A percentile compares a stretch with the other conserved stretches of the same genome.
Evolutionary conservation across 2,329 filamentous ascomycete species (phyloP).

Genomic region (Fonsecaea pedrosoi): DNA sequence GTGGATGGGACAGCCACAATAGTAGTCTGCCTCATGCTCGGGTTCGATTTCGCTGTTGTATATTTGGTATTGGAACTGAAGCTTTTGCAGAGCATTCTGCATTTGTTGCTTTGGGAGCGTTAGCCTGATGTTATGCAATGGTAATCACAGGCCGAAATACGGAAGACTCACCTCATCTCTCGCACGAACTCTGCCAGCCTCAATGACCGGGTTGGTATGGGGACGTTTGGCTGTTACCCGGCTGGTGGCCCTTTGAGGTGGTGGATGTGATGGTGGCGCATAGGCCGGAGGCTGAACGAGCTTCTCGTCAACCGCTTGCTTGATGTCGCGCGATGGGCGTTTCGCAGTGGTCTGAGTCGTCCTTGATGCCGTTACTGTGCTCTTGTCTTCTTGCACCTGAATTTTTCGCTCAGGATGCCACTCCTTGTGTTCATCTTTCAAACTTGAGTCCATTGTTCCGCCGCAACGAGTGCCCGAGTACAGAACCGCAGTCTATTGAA

Average conservation of each 20-base stretch:
- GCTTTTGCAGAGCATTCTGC: slow-evolving; percentile 50
- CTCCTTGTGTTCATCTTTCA: slow-evolving; percentile 79
- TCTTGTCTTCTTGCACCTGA: slow-evolving; percentile 66
- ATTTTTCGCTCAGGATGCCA: slow-evolving; percentile 93
- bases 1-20: slow-evolving; percentile 52
- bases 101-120: slow-evolving; percentile 49
- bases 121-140: background rate
- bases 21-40: slow-evolving; percentile 52
- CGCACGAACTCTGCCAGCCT: slow-evolving; percentile 49
- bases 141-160: background rate
- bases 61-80: slow-evolving; percentile 50
- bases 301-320: background rate
- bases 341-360: background rate
- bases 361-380: slow-evolving; percentile 29
- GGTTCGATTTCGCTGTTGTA: slow-evolving; percentile 58
- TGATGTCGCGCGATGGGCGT: background rate
- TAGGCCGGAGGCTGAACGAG: slow-evolving; percentile 18
- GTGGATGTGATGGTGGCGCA: slow-evolving; percentile 30
- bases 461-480: slow-evolving; percentile 71
- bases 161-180: slow-evolving; percentile 47
- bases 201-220: slow-evolving; percentile 51
- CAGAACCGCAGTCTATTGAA: background rate
- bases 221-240: slow-evolving; percentile 13
- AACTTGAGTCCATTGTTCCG: slow-evolving; percentile 60
- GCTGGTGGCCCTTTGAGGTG: slow-evolving; percentile 13